phyloP scores from a whole-genome alignment of 768 basidiomycete genomes.

The Suillus weaverae region DNA sequence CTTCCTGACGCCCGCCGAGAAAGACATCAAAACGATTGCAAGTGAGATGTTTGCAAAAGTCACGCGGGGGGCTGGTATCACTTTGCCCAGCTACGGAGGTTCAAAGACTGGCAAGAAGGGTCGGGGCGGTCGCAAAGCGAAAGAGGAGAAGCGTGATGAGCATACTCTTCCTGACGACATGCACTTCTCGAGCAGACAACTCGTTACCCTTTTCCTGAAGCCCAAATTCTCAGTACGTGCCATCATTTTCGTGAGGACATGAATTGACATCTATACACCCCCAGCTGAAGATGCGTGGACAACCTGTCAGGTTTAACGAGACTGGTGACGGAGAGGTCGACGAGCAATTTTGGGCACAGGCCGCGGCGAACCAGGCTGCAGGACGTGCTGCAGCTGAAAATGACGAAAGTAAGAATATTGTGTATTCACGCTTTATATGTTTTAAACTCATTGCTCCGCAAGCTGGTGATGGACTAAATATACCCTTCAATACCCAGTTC shows the following conservation, averaged over 20 bases:
- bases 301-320: constrained; percentile 52
- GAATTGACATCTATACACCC: constrained; percentile 10
- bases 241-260: constrained; percentile 5
- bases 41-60: constrained; percentile 81
- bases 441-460: constrained; percentile 24
- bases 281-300: constrained; percentile 89
- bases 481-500: constrained; percentile 94
- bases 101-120: constrained; percentile 31
- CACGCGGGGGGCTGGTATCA: constrained; percentile 68
- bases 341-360: constrained; percentile 96
- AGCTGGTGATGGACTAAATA: constrained; percentile 49
- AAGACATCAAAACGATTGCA: constrained; percentile 57
- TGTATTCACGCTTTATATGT: neutral
- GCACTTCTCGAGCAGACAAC: constrained; percentile 90
- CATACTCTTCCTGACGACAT: constrained; percentile 93
- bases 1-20: constrained; percentile 62
- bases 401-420: constrained; percentile 57
- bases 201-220: constrained; percentile 92
- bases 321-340: constrained; percentile 86
- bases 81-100: constrained; percentile 54
- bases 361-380: constrained; percentile 80
- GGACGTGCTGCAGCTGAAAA: constrained; percentile 51
- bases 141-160: constrained; percentile 65
- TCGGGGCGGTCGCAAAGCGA: constrained; percentile 47
- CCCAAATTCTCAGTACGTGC: constrained; percentile 86